These are phyloP conservation scores for Vaccinium macrocarpon DNA, from an alignment of 148 eudicot genomes.

Conservation along the genomic window DNA sequence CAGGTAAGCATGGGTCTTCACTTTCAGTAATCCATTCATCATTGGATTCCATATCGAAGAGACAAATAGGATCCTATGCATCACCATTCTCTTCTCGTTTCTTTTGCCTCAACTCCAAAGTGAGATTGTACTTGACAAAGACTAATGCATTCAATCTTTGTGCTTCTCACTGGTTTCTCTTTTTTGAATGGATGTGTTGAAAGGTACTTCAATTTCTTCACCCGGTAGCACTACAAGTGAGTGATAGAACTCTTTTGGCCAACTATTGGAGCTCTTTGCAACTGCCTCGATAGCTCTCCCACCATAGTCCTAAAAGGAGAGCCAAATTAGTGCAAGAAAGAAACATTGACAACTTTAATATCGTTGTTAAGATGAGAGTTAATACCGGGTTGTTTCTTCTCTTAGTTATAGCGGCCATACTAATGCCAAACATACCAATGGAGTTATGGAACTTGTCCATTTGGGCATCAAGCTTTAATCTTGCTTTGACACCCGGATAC, in stretches of 20 bases:
- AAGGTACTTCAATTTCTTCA: too few species aligned
- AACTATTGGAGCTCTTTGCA: not conserved
- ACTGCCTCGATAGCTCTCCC: not conserved
- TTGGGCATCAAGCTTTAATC: not conserved
- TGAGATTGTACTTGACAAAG: too few species aligned
- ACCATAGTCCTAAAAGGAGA: not conserved
- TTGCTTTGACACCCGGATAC: not conserved
- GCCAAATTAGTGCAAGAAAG: not conserved
- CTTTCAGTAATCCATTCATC: too few species aligned
- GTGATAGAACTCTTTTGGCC: not conserved
- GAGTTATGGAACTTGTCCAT: not conserved
- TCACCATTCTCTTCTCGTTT: too few species aligned
- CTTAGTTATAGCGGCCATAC: not conserved
- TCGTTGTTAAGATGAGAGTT: not conserved
- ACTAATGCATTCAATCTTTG: too few species aligned
- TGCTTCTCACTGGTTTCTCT: too few species aligned
- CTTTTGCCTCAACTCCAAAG: too few species aligned
- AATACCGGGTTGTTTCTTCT: not conserved
- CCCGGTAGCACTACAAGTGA: not conserved
- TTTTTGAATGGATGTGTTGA: too few species aligned
- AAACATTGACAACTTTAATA: not conserved
- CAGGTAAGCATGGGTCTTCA: too few species aligned
- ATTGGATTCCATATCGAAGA: not conserved
- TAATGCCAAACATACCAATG: not conserved
- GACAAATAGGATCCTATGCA: too few species aligned